These are phyloP conservation scores for Fraxinus ornus DNA, from an alignment of 305 asterid genomes.

Conservation along the genomic window DNA sequence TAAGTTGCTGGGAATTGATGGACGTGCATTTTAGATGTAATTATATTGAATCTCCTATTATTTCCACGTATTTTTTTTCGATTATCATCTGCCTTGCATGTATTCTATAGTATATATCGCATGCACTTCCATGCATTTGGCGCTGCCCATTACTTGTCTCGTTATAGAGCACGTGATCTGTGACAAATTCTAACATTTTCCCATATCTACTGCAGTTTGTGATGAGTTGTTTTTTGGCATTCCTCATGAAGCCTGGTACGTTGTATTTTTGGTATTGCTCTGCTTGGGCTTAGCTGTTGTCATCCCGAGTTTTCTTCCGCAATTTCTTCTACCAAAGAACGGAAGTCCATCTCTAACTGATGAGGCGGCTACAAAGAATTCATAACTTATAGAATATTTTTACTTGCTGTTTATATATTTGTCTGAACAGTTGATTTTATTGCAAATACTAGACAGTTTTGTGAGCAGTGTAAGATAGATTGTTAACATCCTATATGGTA, in stretches of 20 bases:
- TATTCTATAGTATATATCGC: not conserved
- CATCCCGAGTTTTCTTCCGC: conserved; percentile 68
- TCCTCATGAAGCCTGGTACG: conserved; percentile 74
- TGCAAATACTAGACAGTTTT: not conserved
- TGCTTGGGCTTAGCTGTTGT: conserved; percentile 62
- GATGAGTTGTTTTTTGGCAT: conserved; percentile 82
- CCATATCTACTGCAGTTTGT: conserved; percentile 59
- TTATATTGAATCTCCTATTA: no score
- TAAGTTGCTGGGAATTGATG: not conserved
- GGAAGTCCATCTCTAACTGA: conserved; percentile 31
- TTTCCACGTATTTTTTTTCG: not conserved
- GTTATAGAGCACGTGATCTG: not conserved
- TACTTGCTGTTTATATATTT: not conserved
- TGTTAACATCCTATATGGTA: not conserved
- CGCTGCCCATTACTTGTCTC: not conserved
- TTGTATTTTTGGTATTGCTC: conserved; percentile 48
- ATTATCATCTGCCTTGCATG: not conserved
- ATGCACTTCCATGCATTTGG: not conserved
- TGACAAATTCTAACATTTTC: conserved; percentile 19
- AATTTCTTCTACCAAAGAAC: conserved; percentile 51
- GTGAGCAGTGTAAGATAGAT: not conserved
- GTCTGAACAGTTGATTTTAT: not conserved
- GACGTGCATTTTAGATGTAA: not conserved
- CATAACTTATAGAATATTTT: conserved; percentile 17
- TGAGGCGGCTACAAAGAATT: conserved; percentile 44